Percentiles rank a stretch among this genome's conserved stretches.
Evolutionary conservation across 2,329 filamentous ascomycete genomes (phyloP).

Genomic region (Neophaeococcomyces aloes): DNA sequence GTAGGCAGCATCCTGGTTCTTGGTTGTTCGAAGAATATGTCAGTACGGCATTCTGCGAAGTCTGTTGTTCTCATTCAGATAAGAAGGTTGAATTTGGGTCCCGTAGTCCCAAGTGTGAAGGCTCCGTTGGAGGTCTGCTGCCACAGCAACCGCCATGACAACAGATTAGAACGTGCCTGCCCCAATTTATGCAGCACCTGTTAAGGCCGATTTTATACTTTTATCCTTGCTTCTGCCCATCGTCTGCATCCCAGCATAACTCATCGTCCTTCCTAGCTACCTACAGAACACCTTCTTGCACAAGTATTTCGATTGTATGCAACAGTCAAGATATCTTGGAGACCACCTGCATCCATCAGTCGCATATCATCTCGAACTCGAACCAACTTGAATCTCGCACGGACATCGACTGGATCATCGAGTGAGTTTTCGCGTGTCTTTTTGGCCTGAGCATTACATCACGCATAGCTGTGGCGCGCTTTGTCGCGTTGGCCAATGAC

Average conservation of each 20-base stretch:
- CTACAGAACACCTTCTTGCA: slow-evolving; percentile 8
- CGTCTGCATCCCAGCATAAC: not conserved
- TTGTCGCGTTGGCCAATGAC: slow-evolving; percentile 7
- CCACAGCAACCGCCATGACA: slow-evolving; percentile 8
- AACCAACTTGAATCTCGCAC: too few relatives aligned
- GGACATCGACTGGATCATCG: not conserved
- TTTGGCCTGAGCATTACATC: slow-evolving; percentile 3
- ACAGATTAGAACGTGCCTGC: slow-evolving; percentile 5
- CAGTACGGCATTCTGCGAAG: too few relatives aligned
- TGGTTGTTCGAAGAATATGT: too few relatives aligned
- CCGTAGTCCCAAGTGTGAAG: too few relatives aligned
- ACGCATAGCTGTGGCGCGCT: slow-evolving; percentile 4
- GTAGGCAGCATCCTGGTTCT: too few relatives aligned
- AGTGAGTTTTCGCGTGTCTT: slow-evolving; percentile 4
- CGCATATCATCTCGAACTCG: slow-evolving; percentile 1
- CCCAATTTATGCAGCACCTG: not conserved
- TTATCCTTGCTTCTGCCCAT: not conserved
- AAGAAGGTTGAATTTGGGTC: too few relatives aligned
- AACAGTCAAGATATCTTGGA: slow-evolving; percentile 9
- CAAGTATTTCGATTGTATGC: slow-evolving; percentile 6
- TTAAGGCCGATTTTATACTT: not conserved
- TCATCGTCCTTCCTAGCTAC: slow-evolving; percentile 6
- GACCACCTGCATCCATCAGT: slow-evolving; percentile 7
- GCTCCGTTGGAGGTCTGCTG: not conserved
- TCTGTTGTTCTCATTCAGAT: too few relatives aligned